Conservation (phyloP, 495 filamentous ascomycete genomes). For the Penicillium paradoxum region DNA sequence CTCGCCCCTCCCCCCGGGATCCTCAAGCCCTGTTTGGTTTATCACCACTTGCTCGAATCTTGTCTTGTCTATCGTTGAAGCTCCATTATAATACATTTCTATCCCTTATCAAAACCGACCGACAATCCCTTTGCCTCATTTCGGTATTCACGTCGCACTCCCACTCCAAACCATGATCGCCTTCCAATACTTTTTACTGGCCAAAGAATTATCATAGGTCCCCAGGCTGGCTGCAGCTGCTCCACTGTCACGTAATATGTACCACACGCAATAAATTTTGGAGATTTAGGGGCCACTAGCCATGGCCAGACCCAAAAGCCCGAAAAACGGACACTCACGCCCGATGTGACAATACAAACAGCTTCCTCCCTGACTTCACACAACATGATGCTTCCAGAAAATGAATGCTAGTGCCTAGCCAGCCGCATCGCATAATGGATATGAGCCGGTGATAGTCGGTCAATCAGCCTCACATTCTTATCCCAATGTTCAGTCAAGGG, state of each 20-base stretch:
- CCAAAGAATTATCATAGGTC: neutral
- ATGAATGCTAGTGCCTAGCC: neutral
- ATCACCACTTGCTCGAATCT: too few species aligned
- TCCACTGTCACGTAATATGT: neutral
- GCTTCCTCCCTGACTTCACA: neutral
- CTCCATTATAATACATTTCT: too few species aligned
- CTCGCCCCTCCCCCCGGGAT: too few species aligned
- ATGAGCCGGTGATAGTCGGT: neutral
- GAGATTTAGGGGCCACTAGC: neutral
- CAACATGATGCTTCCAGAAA: neutral
- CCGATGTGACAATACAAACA: constrained; percentile 9
- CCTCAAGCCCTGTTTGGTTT: too few species aligned
- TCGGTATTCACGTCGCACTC: neutral
- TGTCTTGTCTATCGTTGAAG: too few species aligned
- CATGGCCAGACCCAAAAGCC: too few species aligned
- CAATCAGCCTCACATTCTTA: neutral
- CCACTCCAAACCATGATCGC: neutral
- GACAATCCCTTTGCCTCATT: too few species aligned
- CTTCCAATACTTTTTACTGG: neutral
- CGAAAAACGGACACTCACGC: too few species aligned
- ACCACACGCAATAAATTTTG: too few species aligned
- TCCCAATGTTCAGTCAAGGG: neutral
- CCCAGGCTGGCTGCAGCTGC: neutral
- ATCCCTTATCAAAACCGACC: too few species aligned
- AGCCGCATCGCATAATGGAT: neutral